Evolutionary conservation across 768 basidiomycete genomes (phyloP).

Genomic region (Hypholoma sublateritium): DNA sequence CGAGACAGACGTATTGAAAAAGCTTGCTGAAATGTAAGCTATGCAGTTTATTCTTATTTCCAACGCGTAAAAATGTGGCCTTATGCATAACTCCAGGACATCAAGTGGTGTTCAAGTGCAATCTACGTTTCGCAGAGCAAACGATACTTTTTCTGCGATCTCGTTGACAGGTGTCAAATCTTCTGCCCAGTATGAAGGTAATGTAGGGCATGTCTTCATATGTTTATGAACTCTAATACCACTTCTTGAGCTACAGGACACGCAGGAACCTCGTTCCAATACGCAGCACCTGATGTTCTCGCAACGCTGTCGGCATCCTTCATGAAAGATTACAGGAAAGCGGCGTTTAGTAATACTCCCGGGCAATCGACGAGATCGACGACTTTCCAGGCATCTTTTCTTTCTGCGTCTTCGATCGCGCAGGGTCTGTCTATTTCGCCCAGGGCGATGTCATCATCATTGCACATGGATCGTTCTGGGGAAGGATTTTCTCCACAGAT

Average conservation of each 20-base stretch:
- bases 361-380: constrained; percentile 8
- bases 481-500: neutral
- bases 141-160: constrained; percentile 16
- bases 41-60: neutral
- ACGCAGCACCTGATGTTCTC: constrained; percentile 21
- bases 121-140: constrained; percentile 15
- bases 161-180: constrained; percentile 15
- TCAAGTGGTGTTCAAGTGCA: constrained; percentile 18
- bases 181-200: constrained; percentile 9
- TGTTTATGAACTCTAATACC: neutral
- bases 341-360: constrained; percentile 17
- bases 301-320: constrained; percentile 22
- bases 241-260: constrained; percentile 1
- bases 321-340: constrained; percentile 21
- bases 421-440: neutral
- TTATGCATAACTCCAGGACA: constrained; percentile 23
- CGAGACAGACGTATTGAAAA: constrained; percentile 39
- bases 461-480: neutral
- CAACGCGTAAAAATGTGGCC: neutral
- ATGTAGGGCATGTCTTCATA: neutral
- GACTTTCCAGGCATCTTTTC: neutral
- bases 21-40: constrained; percentile 52
- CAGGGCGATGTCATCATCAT: neutral
- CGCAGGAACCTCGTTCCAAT: constrained; percentile 8
- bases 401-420: constrained; percentile 1